Conservation (phyloP, 768 basidiomycete species). For the Porpolomopsis calyptriformis region DNA sequence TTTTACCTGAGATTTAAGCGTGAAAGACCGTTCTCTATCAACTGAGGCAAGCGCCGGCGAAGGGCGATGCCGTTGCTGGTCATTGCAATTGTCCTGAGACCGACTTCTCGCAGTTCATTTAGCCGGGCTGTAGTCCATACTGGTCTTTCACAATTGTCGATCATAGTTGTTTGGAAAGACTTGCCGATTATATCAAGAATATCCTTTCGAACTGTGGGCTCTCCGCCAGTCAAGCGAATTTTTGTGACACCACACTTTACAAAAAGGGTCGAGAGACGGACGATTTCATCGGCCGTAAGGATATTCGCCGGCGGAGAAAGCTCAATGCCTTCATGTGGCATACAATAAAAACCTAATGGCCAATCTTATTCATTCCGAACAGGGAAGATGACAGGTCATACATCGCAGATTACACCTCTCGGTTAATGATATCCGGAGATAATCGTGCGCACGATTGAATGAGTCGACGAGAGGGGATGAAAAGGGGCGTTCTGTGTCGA, state of each 20-base stretch:
- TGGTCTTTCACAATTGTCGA: background rate
- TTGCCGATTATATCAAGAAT: constrained; percentile 59
- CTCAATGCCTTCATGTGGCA: constrained; percentile 73
- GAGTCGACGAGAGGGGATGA: constrained; percentile 54
- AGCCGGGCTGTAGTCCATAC: constrained; percentile 36
- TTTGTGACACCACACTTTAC: constrained; percentile 77
- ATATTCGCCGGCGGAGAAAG: constrained; percentile 60
- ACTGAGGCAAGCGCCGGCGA: constrained; percentile 56
- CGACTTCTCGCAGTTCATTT: constrained; percentile 46
- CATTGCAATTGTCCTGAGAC: constrained; percentile 72
- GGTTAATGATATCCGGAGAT: constrained; percentile 80
- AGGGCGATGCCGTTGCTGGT: constrained; percentile 76
- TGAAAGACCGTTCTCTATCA: constrained; percentile 64
- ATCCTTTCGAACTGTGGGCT: constrained; percentile 75
- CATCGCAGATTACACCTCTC: constrained; percentile 85
- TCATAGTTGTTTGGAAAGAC: constrained; percentile 10
- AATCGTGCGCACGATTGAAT: constrained; percentile 63
- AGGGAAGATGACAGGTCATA: constrained; percentile 19
- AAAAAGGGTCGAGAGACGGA: constrained; percentile 65
- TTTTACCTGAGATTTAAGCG: constrained; percentile 58
- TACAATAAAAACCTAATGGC: constrained; percentile 77
- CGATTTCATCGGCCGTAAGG: constrained; percentile 65
- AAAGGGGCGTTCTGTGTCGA: constrained; percentile 39
- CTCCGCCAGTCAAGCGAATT: constrained; percentile 81
- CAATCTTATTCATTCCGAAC: constrained; percentile 6